Percentiles rank a stretch among this genome's conserved stretches.
Evolutionary conservation across 2,329 filamentous ascomycete species (phyloP).

Genomic region (Aspergillus sp.): DNA sequence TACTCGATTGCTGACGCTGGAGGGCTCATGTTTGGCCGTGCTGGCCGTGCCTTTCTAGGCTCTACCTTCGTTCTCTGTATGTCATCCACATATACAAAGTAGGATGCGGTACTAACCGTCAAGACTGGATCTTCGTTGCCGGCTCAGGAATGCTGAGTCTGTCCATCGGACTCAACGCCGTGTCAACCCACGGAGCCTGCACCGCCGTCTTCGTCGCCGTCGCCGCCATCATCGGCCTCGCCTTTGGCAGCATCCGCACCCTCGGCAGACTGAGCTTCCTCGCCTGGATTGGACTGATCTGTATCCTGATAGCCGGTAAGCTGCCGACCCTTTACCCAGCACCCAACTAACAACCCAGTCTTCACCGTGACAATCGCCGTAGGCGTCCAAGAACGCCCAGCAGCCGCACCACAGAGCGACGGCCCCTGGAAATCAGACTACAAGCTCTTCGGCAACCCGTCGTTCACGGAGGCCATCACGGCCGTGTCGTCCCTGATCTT

Average conservation of each 20-base stretch:
- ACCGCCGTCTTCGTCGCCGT: constrained; percentile 29
- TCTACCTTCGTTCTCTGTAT: constrained; percentile 19
- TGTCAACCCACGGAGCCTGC: constrained; percentile 38
- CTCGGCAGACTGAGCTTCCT: constrained; percentile 35
- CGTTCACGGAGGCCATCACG: constrained; percentile 29
- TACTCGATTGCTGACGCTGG: constrained; percentile 60
- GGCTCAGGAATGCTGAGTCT: constrained; percentile 45
- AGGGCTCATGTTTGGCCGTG: constrained; percentile 53
- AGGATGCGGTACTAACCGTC: background rate
- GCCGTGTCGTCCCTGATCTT: constrained; percentile 32
- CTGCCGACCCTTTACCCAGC: background rate
- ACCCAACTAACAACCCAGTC: constrained; percentile 10
- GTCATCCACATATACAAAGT: background rate
- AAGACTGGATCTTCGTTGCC: constrained; percentile 37
- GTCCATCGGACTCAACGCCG: constrained; percentile 43
- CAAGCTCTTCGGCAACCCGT: constrained; percentile 23
- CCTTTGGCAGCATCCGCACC: constrained; percentile 34
- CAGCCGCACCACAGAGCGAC: constrained; percentile 27
- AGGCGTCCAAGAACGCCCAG: constrained; percentile 35
- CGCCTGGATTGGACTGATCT: constrained; percentile 33
- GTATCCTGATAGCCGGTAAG: constrained; percentile 21
- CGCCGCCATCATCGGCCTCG: constrained; percentile 22
- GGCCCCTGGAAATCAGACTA: constrained; percentile 31
- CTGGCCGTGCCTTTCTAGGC: constrained; percentile 51
- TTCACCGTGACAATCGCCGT: constrained; percentile 27